Conservation (phyloP, 805 yeast species). For the Ascoidea asiatica region DNA sequence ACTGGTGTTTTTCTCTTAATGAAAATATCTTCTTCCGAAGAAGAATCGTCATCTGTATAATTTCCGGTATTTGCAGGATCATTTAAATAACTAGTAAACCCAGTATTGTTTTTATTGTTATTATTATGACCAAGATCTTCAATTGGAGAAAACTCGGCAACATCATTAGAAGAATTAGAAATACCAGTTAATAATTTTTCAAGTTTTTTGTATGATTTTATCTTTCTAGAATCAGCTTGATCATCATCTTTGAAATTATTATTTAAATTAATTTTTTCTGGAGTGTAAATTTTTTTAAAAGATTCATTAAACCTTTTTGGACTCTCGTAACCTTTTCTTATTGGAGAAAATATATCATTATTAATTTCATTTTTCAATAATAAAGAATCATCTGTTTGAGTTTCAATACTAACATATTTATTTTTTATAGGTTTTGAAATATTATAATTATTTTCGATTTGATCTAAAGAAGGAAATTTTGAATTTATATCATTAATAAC, state of each 20-base stretch:
- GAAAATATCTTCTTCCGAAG: not conserved
- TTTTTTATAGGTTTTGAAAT: not conserved
- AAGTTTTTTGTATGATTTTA: not conserved
- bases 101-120: not conserved
- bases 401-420: not conserved
- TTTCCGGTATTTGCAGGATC: constrained; percentile 1
- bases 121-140: too few species aligned
- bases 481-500: not conserved
- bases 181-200: not conserved
- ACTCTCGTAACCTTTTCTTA: too few species aligned
- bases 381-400: not conserved
- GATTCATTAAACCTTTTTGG: too few species aligned
- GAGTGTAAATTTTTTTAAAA: not conserved
- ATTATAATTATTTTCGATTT: not conserved
- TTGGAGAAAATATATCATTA: too few species aligned
- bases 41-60: not conserved
- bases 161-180: not conserved
- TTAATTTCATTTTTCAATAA: too few species aligned
- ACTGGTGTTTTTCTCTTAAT: not conserved
- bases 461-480: not conserved
- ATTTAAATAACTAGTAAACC: not conserved
- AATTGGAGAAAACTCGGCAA: not conserved
- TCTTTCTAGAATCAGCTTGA: not conserved
- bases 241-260: not conserved
- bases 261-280: not conserved